A percentile compares a stretch with the other conserved stretches of the same genome.
Conservation (phyloP, 2,329 filamentous ascomycete genomes). For the Pseudopithomyces chartarum region DNA sequence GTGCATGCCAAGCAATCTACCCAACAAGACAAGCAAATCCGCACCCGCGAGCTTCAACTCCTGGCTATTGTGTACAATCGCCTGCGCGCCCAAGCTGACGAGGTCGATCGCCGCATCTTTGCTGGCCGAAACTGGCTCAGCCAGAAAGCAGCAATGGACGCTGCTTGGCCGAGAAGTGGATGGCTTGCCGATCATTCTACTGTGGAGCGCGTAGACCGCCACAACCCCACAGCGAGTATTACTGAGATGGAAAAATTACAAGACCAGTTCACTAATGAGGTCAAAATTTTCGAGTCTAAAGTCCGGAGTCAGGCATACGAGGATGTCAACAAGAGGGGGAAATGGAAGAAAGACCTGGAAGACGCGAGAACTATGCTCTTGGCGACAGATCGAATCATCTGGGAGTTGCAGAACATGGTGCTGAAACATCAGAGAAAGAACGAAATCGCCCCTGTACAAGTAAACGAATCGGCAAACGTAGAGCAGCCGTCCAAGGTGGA, state of each 20-base stretch:
- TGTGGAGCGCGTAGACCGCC: conserved; percentile 6
- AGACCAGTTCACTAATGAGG: conserved; percentile 18
- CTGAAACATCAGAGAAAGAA: neutral
- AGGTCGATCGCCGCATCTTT: conserved; percentile 21
- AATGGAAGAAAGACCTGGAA: conserved; percentile 25
- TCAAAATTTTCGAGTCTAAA: conserved; percentile 24
- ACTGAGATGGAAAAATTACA: conserved; percentile 25
- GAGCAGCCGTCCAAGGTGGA: too few relatives aligned
- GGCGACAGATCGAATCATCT: conserved; percentile 22
- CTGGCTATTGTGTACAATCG: conserved; percentile 23
- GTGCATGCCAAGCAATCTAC: conserved; percentile 17
- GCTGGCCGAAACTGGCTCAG: conserved; percentile 23
- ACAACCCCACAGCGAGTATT: conserved; percentile 24
- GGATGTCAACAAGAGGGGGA: conserved; percentile 17
- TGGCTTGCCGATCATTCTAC: conserved; percentile 20
- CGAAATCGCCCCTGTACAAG: too few relatives aligned
- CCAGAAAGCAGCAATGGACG: conserved; percentile 23
- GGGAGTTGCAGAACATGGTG: conserved; percentile 19
- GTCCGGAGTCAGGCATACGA: conserved; percentile 7
- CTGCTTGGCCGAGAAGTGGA: neutral
- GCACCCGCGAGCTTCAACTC: conserved; percentile 26
- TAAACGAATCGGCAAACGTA: too few relatives aligned
- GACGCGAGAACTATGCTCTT: conserved; percentile 26
- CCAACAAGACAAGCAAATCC: conserved; percentile 22
- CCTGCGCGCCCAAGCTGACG: conserved; percentile 20